Evolutionary conservation across 2,329 filamentous ascomycete genomes (phyloP).

Genomic region (Aspergillus sojae): DNA sequence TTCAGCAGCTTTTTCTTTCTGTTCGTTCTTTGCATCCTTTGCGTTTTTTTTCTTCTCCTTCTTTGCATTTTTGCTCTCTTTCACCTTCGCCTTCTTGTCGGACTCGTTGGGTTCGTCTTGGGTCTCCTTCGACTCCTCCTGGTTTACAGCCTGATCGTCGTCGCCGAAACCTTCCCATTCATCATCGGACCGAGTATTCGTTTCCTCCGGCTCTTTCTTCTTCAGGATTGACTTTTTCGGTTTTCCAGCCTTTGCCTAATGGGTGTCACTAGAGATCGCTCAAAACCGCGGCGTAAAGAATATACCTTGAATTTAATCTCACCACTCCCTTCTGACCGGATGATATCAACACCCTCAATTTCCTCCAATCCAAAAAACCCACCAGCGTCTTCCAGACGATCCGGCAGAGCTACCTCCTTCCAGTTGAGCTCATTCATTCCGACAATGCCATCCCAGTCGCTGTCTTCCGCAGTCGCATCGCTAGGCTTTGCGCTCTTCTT

Average conservation of each 20-base stretch:
- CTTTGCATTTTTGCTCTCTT: conserved; percentile 21
- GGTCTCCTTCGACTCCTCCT: conserved; percentile 21
- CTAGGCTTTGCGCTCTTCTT: conserved; percentile 30
- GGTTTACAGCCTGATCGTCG: conserved; percentile 12
- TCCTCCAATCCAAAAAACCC: conserved; percentile 93
- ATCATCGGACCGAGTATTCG: conserved; percentile 47
- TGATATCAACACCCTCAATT: conserved; percentile 85
- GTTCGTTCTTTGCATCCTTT: conserved; percentile 31
- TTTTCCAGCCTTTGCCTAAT: conserved; percentile 39
- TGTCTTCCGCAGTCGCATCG: conserved; percentile 20
- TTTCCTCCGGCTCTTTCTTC: conserved; percentile 18
- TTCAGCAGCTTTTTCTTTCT: conserved; percentile 32
- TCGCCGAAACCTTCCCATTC: conserved; percentile 71
- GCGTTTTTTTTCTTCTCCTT: conserved; percentile 19
- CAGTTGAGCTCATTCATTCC: conserved; percentile 59
- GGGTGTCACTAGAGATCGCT: conserved; percentile 10
- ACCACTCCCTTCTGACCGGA: conserved; percentile 63
- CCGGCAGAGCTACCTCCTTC: conserved; percentile 68
- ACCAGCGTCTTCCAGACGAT: conserved; percentile 83
- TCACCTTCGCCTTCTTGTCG: conserved; percentile 26
- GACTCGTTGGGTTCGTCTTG: conserved; percentile 27
- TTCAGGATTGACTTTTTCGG: conserved; percentile 37
- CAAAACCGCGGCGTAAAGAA: neutral
- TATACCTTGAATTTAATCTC: conserved; percentile 47
- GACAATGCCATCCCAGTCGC: conserved; percentile 32